Evolutionary conservation across 179 eudicot genomes (phyloP), one percentile per base, ranked within the genome.

Genomic region (Pouteria campechiana): DNA sequence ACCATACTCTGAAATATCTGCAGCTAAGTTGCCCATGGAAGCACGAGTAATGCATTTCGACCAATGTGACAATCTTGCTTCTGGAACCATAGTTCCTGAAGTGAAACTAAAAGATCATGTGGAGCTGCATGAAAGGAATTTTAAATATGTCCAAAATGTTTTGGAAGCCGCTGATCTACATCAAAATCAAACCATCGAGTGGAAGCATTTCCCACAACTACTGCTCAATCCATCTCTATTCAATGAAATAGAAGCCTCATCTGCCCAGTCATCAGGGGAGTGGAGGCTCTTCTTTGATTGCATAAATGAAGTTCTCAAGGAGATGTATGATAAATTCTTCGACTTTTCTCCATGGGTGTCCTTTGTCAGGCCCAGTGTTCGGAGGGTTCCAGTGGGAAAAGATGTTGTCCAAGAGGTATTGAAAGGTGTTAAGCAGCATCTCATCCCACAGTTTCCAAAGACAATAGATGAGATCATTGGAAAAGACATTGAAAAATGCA

Each of bases 401-500:
- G 67, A 63, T 20, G 35, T 82, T 20, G 61, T 62, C 21, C 37
- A 48, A 3, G 80, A 78, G 61, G 52, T 69, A 47, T 69, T 73
- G 75, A 34, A 55, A 59, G 69, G 63, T 30, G 76, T 82, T 43
- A 57, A 73, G 13, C 44, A 68, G 74, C 40, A 63, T 47, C 50
- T 82, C 18, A 23, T 27, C 31, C 46, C 49, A 12, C 39, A n/a
- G n/a, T n/a, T n/a, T n/a, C n/a, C n/a, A n/a, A n/a, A n/a, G n/a
- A 75, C 81, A 6, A 48, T 87, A 36, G 92, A 87, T 16, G 76
- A 69, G 39, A 70, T 75, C 44, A 51, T 87, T 12, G 51, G 51
- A 11, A 64, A 61, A 37, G 94, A 79, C 35, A 31, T 76, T 17
- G 60, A 46, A 3, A 64, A 51, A 14, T 17, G 56, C 4, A 60